Conservation (phyloP, 345 rosid species). For the Limnanthes douglasii region DNA sequence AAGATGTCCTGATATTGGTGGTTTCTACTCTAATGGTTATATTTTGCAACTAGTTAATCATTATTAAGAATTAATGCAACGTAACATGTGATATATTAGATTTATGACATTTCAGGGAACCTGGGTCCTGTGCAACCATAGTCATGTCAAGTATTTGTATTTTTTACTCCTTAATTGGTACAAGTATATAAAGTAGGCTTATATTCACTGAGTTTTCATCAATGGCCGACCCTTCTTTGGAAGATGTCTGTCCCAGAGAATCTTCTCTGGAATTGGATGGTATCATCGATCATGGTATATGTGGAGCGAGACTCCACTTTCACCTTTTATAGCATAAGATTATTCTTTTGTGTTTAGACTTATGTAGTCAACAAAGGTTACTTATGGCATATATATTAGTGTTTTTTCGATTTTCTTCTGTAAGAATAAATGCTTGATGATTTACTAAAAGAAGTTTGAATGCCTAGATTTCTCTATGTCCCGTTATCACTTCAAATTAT, state of each 20-base stretch:
- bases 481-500: too few relatives aligned
- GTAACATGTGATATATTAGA: not conserved
- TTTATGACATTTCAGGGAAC: conserved; percentile 37
- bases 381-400: too few relatives aligned
- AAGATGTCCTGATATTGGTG: too few relatives aligned
- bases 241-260: conserved; percentile 84
- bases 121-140: conserved; percentile 92
- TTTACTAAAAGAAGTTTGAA: too few relatives aligned
- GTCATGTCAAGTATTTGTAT: conserved; percentile 78
- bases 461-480: too few relatives aligned
- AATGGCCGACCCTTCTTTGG: conserved; percentile 95
- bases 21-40: not conserved
- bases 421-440: too few relatives aligned
- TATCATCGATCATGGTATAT: conserved; percentile 76
- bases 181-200: conserved; percentile 79
- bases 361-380: too few relatives aligned
- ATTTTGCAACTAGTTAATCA: too few relatives aligned
- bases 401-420: too few relatives aligned
- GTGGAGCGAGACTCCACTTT: too few relatives aligned
- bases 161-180: conserved; percentile 68
- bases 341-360: not conserved
- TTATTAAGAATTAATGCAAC: too few relatives aligned
- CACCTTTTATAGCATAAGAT: not conserved
- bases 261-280: conserved; percentile 84
- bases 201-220: conserved; percentile 88